Conservation (phyloP, 768 basidiomycete species). For the Clavulina sp. region DNA sequence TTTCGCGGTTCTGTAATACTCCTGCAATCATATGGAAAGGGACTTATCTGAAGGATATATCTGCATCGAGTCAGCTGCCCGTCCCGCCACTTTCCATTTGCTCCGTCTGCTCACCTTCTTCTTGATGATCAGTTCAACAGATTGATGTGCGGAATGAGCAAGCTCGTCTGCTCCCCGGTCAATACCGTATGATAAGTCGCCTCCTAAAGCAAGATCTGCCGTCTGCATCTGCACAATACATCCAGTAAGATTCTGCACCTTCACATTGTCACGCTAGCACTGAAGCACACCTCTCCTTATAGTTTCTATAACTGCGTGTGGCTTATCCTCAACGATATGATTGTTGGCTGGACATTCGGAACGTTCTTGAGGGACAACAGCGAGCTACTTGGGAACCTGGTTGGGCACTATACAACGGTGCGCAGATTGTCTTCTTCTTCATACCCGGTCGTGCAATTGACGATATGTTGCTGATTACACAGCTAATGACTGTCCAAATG, state of each 20-base stretch:
- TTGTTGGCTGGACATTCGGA: conserved; percentile 60
- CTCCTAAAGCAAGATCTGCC: conserved; percentile 22
- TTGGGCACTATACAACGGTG: conserved; percentile 27
- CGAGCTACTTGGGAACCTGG: conserved; percentile 25
- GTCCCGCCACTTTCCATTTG: background rate
- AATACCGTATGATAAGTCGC: conserved; percentile 25
- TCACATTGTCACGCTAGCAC: background rate
- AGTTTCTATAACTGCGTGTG: conserved; percentile 88
- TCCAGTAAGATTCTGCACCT: conserved; percentile 30
- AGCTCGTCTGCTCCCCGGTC: conserved; percentile 25
- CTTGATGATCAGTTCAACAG: conserved; percentile 33
- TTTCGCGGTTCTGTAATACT: too few relatives aligned
- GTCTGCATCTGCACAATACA: conserved; percentile 41
- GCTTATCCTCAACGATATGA: conserved; percentile 81
- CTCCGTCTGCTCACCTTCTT: background rate
- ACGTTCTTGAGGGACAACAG: conserved; percentile 53
- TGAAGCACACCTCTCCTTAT: background rate
- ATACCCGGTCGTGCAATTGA: background rate
- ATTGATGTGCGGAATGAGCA: conserved; percentile 40
- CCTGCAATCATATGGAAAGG: background rate
- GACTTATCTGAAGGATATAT: conserved; percentile 25
- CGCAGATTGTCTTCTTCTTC: background rate
- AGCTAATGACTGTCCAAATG: conserved; percentile 28
- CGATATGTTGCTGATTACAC: background rate
- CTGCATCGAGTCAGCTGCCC: conserved; percentile 22